These are phyloP conservation scores for Eucalyptus pauciflora DNA, from an alignment of 345 rosid genomes.

Conservation along the genomic window DNA sequence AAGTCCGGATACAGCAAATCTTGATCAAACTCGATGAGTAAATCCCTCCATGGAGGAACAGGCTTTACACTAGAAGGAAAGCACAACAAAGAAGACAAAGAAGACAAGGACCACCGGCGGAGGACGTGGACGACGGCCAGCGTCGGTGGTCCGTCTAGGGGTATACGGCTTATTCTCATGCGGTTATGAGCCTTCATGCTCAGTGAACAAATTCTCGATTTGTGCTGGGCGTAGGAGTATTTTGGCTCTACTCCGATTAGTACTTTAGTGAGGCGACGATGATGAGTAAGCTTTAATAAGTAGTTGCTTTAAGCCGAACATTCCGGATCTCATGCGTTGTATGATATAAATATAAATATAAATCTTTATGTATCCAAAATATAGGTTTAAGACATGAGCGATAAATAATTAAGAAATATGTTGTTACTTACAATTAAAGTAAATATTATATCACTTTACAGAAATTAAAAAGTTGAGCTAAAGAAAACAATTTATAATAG, in stretches of 20 bases:
- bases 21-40: neutral
- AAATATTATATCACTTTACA: neutral
- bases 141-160: neutral
- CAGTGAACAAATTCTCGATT: neutral
- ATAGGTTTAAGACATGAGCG: accelerated
- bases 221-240: accelerated
- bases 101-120: neutral
- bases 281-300: neutral
- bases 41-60: neutral
- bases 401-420: neutral
- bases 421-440: neutral
- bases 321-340: neutral
- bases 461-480: neutral
- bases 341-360: neutral
- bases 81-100: neutral
- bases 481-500: neutral
- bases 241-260: neutral
- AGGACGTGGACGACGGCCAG: accelerated
- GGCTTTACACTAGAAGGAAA: neutral
- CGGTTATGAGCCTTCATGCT: neutral
- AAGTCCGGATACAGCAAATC: neutral
- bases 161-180: neutral
- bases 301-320: neutral
- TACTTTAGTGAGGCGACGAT: neutral
- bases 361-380: neutral